phyloP scores from a whole-genome alignment of 768 basidiomycete genomes.

The Mycena galopus region DNA sequence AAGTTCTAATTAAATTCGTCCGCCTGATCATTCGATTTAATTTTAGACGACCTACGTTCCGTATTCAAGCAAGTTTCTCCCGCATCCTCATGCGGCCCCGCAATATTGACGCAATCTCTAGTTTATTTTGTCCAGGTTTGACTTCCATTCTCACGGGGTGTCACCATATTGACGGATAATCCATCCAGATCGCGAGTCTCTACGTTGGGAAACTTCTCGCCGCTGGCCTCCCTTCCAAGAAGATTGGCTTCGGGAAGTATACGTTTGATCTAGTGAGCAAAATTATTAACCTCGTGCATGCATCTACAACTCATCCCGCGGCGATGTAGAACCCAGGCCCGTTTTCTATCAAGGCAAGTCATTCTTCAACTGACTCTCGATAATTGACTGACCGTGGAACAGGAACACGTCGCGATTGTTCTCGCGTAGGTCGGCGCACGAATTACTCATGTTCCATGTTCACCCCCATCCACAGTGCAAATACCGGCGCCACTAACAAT shows the following conservation, averaged over 20 bases:
- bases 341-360: slow-evolving; percentile 37
- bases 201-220: slow-evolving; percentile 42
- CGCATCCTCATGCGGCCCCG: neutral
- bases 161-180: too few species aligned
- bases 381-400: neutral
- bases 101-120: slow-evolving; percentile 2
- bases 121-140: slow-evolving; percentile 45
- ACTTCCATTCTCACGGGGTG: too few species aligned
- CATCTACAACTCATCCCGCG: neutral
- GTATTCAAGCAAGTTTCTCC: slow-evolving; percentile 36
- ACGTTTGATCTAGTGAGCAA: slow-evolving; percentile 32
- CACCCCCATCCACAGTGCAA: slow-evolving; percentile 28
- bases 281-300: neutral
- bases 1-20: neutral
- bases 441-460: neutral
- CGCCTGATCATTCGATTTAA: neutral
- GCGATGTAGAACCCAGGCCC: slow-evolving; percentile 37
- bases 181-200: slow-evolving; percentile 40
- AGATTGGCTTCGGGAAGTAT: slow-evolving; percentile 37
- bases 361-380: neutral
- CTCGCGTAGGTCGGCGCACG: slow-evolving; percentile 33
- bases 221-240: slow-evolving; percentile 34
- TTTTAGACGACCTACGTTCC: slow-evolving; percentile 43
- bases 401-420: slow-evolving; percentile 44
- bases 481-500: slow-evolving; percentile 42